Percentiles rank a stretch among this genome's conserved stretches.
phyloP scores from a whole-genome alignment of 2,329 filamentous ascomycete genomes.

The Thermoascus crustaceus region DNA sequence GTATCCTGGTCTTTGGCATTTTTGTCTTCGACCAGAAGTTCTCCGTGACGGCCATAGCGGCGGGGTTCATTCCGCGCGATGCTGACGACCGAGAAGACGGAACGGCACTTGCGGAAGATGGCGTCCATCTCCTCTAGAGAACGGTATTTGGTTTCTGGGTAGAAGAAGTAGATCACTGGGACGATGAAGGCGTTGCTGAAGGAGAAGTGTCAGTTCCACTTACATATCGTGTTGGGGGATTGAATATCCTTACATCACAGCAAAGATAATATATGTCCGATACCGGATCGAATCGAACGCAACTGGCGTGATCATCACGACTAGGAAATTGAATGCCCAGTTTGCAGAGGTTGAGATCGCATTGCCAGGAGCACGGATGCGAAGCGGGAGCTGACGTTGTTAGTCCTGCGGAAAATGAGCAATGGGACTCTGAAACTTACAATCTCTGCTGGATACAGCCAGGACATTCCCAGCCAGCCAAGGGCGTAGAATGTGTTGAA shows the following conservation, averaged over 20 bases:
- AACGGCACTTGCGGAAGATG: constrained; percentile 46
- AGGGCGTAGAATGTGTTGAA: constrained; percentile 62
- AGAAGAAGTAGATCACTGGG: constrained; percentile 45
- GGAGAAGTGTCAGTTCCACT: too few species aligned
- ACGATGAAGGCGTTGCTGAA: constrained; percentile 38
- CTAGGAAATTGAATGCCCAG: neutral
- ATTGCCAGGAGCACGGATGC: constrained; percentile 49
- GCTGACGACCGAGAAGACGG: constrained; percentile 35
- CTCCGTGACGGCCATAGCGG: constrained; percentile 43
- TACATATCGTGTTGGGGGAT: too few species aligned
- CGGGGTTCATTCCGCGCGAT: constrained; percentile 38
- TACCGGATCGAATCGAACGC: constrained; percentile 15
- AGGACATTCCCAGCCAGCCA: constrained; percentile 56
- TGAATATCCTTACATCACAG: too few species aligned
- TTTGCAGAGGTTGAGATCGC: constrained; percentile 43
- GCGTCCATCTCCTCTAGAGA: constrained; percentile 56
- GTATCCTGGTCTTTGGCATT: too few species aligned
- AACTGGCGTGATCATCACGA: constrained; percentile 8
- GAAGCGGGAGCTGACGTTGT: too few species aligned
- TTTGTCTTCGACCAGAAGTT: too few species aligned
- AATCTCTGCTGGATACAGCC: constrained; percentile 43
- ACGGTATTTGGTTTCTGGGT: constrained; percentile 43
- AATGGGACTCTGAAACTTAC: too few species aligned
- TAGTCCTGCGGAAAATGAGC: too few species aligned
- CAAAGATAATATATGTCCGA: constrained; percentile 14